Base-by-base conservation (phyloP, 192 early-diverging fungal species). In the Ambispora gerdemannii region DNA sequence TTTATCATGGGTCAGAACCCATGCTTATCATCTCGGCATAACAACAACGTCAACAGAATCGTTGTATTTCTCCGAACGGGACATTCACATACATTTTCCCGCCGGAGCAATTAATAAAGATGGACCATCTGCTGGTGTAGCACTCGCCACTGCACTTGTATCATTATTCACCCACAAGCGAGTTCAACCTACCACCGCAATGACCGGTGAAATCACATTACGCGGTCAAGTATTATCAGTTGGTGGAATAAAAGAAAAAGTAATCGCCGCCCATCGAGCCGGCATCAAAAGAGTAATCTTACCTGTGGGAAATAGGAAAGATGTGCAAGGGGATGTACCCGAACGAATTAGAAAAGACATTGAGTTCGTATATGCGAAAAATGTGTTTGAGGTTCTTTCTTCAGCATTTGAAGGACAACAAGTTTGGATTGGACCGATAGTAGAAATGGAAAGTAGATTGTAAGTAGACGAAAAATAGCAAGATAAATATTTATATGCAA, bases 71-170 rank as follows among this genome's bases (percentile, higher is more conserved):
- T 82, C 81, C 63, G 64, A 88, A 15, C 63, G 72, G 20, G 91
- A 92, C 81, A 76, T 95, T n/a, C 93, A 95, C 75, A 88, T 95
- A n/a, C 93, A 95, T 71, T 81, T 95, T 64, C 93, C 93, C 1
- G 83, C 85, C 8, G 93, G 93, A 43, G 84, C 89, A 7, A 84
- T 84, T 6, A 87, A 88, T 19, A 95, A 95, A 76, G 93, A 95
- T 80, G 93, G 93, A 0, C 91, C 89, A 63, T 91, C 83, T 7
- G 80, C 81, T 30, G 81, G 85, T 63, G 78, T 92, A 31, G 84
- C 93, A 1, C 86, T 95, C 38, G 85, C 86, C 13, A 91, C 89
- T 35, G 84, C 93, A 1, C 77, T 95, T 43, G 88, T 95, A 0
- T 93, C 92, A 20, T 80, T 95, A 65, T 86, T 91, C 63, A 83